Percentiles rank a stretch among this genome's conserved stretches.
Conservation (phyloP, 2,329 filamentous ascomycete species). For the Cadophora sp. region DNA sequence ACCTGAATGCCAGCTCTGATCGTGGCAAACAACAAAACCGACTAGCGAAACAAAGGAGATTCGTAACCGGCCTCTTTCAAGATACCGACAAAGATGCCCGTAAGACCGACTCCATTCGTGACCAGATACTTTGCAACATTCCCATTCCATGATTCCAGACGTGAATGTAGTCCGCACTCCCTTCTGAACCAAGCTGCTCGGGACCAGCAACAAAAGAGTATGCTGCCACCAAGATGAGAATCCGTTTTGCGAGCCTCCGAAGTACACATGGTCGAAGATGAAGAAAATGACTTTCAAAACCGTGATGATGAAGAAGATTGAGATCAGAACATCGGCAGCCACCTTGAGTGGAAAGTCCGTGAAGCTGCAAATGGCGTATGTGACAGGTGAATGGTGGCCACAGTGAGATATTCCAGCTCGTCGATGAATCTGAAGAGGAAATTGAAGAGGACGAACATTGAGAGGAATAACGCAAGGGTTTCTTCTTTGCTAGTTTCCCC, state of each 20-base stretch:
- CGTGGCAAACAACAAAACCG: too few relatives aligned
- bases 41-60: neutral
- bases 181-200: too few relatives aligned
- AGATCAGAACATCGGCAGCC: slow-evolving; percentile 8
- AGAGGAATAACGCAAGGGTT: neutral
- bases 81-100: neutral
- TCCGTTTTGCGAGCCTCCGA: neutral
- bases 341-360: neutral
- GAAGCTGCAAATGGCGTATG: neutral
- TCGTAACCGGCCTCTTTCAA: neutral
- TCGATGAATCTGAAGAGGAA: neutral
- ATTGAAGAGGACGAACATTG: neutral
- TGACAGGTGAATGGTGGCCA: neutral
- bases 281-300: neutral
- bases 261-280: too few relatives aligned
- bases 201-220: neutral
- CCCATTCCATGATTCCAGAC: neutral
- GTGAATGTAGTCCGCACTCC: neutral
- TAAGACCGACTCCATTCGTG: neutral
- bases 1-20: too few relatives aligned
- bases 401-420: neutral
- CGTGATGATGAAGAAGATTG: neutral
- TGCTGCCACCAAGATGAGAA: neutral
- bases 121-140: neutral
- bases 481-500: neutral